Conservation (phyloP, 2,329 filamentous ascomycete genomes). For the Xylariaceae sp. region DNA sequence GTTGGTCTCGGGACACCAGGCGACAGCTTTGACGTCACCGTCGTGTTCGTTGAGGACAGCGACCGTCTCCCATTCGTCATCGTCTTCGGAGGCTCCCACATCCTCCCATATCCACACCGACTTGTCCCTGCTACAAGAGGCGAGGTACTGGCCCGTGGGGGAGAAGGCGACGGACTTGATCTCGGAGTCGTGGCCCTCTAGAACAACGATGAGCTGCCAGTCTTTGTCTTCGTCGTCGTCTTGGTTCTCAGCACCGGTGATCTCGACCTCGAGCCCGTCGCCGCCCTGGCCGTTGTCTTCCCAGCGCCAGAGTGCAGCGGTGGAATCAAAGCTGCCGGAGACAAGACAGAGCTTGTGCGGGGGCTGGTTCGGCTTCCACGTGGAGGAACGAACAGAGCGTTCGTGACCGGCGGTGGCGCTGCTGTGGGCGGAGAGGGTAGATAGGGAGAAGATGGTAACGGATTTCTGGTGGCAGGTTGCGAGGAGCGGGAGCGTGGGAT, state of each 20-base stretch:
- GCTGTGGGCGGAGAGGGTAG: constrained; percentile 74
- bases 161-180: constrained; percentile 79
- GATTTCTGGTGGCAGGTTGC: constrained; percentile 86
- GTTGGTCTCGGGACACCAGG: constrained; percentile 76
- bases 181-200: constrained; percentile 94
- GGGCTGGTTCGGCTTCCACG: constrained; percentile 77
- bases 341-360: constrained; percentile 72
- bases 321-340: constrained; percentile 91
- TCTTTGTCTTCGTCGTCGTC: constrained; percentile 68
- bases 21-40: constrained; percentile 90
- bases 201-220: constrained; percentile 87
- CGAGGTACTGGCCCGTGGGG: constrained; percentile 73
- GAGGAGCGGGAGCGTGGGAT: constrained; percentile 82
- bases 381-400: constrained; percentile 78
- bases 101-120: constrained; percentile 99
- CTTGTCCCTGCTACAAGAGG: constrained; percentile 90
- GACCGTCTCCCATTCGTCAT: constrained; percentile 96
- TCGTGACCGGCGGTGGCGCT: constrained; percentile 84
- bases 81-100: constrained; percentile 66
- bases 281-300: constrained; percentile 43
- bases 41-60: constrained; percentile 93
- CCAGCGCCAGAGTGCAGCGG: constrained; percentile 79
- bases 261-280: constrained; percentile 36
- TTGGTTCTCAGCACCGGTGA: constrained; percentile 35
- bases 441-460: constrained; percentile 85